Percentiles rank a stretch among this genome's conserved stretches.
Conservation (phyloP, 2,329 filamentous ascomycete genomes). For the Fusarium papillatum region DNA sequence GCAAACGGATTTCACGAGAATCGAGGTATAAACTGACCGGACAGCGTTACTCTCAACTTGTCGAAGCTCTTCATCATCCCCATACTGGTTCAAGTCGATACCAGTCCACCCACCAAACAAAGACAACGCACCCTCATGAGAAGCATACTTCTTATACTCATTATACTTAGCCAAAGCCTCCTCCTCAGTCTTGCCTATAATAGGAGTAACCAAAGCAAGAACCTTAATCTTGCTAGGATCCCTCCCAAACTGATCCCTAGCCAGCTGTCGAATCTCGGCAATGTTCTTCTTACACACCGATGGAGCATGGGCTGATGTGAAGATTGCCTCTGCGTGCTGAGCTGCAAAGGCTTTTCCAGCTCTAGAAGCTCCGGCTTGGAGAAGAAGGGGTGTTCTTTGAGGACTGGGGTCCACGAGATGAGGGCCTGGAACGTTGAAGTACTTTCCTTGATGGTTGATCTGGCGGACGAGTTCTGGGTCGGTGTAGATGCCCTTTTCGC, state of each 20-base stretch:
- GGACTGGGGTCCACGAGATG: constrained; percentile 76
- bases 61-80: constrained; percentile 74
- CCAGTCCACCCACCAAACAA: constrained; percentile 83
- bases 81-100: constrained; percentile 67
- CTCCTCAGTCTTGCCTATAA: constrained; percentile 75
- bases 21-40: constrained; percentile 26
- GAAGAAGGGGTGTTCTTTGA: constrained; percentile 76
- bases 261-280: constrained; percentile 71
- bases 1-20: too few relatives aligned
- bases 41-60: constrained; percentile 74
- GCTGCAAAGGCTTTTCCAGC: constrained; percentile 77
- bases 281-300: constrained; percentile 72
- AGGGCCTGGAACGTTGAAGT: constrained; percentile 74
- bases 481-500: constrained; percentile 69
- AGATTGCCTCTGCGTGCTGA: constrained; percentile 79
- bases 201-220: constrained; percentile 74
- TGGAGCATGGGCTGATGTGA: constrained; percentile 76
- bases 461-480: constrained; percentile 66
- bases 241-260: constrained; percentile 65
- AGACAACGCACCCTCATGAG: constrained; percentile 73
- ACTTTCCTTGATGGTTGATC: constrained; percentile 76
- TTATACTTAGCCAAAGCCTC: constrained; percentile 75
- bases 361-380: constrained; percentile 78
- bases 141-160: constrained; percentile 72
- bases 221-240: constrained; percentile 76